These are phyloP conservation scores for Pneumocystis murina DNA, from an alignment of 1,139 yeast genomes.

Conservation along the genomic window DNA sequence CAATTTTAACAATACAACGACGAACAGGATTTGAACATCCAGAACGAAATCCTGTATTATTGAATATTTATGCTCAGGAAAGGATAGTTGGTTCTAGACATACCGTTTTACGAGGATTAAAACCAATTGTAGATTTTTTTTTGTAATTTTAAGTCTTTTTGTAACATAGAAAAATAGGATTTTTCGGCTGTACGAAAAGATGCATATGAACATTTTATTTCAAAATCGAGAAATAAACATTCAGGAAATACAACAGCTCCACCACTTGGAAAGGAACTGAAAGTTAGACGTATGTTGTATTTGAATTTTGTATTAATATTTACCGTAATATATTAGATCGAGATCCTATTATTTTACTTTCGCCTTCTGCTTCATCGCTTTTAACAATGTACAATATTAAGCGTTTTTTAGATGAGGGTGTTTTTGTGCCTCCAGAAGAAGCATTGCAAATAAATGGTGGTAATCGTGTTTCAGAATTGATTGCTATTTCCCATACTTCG, in stretches of 20 bases:
- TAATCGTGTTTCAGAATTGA: slow-evolving; percentile 11
- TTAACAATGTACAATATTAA: slow-evolving; percentile 70
- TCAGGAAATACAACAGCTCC: too few relatives aligned
- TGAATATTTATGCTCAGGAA: slow-evolving; percentile 23
- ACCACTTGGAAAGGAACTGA: not conserved
- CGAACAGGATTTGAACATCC: not conserved
- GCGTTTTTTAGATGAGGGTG: slow-evolving; percentile 64
- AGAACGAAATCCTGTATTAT: slow-evolving; percentile 10
- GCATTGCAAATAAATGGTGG: slow-evolving; percentile 14
- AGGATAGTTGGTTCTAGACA: slow-evolving; percentile 33
- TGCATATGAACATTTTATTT: slow-evolving; percentile 13
- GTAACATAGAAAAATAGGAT: slow-evolving; percentile 40
- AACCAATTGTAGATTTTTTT: slow-evolving; percentile 61
- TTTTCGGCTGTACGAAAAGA: slow-evolving; percentile 18
- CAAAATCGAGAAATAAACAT: slow-evolving; percentile 1
- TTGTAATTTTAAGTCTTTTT: slow-evolving; percentile 53
- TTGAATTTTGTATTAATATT: not conserved
- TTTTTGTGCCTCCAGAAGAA: slow-evolving; percentile 45
- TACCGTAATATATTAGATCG: slow-evolving; percentile 17
- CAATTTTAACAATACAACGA: not conserved
- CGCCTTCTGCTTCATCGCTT: slow-evolving; percentile 89
- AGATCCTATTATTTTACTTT: slow-evolving; percentile 83
- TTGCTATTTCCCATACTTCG: slow-evolving; percentile 37
- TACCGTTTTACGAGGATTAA: slow-evolving; percentile 38
- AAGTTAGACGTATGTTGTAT: not conserved